A percentile compares a stretch with the other conserved stretches of the same genome.
These are phyloP conservation scores for Saturnispora mendoncae DNA, from an alignment of 805 yeast genomes.

Conservation along the genomic window DNA sequence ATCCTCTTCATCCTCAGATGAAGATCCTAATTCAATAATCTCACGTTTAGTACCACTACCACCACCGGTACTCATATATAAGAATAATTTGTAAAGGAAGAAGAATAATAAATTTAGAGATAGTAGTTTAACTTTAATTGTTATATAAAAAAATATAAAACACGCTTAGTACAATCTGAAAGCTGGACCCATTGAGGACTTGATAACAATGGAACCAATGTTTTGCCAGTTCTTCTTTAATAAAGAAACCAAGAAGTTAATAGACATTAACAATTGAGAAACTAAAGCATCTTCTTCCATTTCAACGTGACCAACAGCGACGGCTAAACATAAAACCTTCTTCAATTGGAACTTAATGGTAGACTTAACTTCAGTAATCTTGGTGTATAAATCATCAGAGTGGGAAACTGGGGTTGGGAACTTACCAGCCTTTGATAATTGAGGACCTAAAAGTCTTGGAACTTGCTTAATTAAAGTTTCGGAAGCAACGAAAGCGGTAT, in stretches of 20 bases:
- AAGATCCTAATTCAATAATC: constrained; percentile 1
- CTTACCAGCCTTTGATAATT: constrained; percentile 99
- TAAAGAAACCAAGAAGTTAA: constrained; percentile 98
- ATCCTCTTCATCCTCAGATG: constrained; percentile 2
- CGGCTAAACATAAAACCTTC: constrained; percentile 99
- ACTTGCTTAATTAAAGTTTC: constrained; percentile 99
- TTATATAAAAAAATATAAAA: constrained; percentile 5
- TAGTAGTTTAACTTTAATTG: too few species aligned
- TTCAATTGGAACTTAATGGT: constrained; percentile 99
- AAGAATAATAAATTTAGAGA: too few species aligned
- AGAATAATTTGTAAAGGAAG: background rate
- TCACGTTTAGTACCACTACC: background rate
- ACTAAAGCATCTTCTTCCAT: constrained; percentile 95
- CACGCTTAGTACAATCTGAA: constrained; percentile 90
- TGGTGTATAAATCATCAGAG: constrained; percentile 93
- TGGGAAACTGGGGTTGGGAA: constrained; percentile 99
- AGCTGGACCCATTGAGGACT: constrained; percentile 99
- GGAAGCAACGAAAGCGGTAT: constrained; percentile 99
- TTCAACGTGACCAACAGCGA: constrained; percentile 99
- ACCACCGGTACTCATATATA: too few species aligned
- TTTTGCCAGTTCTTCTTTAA: constrained; percentile 99
- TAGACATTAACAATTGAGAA: constrained; percentile 97
- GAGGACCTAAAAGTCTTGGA: constrained; percentile 99
- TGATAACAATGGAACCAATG: constrained; percentile 98
- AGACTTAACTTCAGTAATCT: constrained; percentile 95